Base-by-base conservation (phyloP, 306 rosid genomes). In the Sesbania bispinosa region DNA sequence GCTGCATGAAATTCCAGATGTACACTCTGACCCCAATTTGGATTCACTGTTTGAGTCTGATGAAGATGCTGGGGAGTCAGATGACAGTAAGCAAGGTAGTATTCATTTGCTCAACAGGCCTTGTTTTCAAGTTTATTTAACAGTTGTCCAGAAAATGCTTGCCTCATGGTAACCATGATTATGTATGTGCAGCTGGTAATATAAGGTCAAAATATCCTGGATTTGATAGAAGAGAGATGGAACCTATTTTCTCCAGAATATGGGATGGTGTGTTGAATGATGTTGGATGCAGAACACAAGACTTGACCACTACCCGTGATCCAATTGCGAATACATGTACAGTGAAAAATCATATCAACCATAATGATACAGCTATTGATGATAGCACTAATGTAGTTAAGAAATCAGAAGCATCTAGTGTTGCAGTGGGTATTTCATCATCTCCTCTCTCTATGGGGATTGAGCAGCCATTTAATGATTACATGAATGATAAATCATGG, bases 1-100 rank as follows among this genome's bases (percentile, higher is more conserved):
- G 85, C 81, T 91, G 68, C 66, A 23, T 35, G 90, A 89, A 77
- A 71, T 82, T 80, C 92, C 87, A 1, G 86, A 75, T 64, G 85
- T 94, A 51, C 90, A 82, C 87, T 62, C 89, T 41, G 96, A 94
- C 81, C 92, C 92, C 75, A 86, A 77, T 62, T 77, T 84, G 86
- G 90, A 91, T 76, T 89, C 89, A 32, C 79, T 77, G 84, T 85
- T 55, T 10, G 93, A 84, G 67, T 84, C 89, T 42, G 94, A 87
- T 77, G 94, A 83, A 76, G 83, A 71, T 76, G 74, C 66, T 30
- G 82, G 76, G 71, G 85, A 80, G 65, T 74, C 83, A 16, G 85
- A 73, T 74, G 86, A 69, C 75, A 77, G 71, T 64, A 85, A 84
- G 78, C 85, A 82, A 89, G 99, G 97, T 91, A 81, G 52, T 27